phyloP scores from a whole-genome alignment of 2,329 filamentous ascomycete species.

The Cladobotryum protrusum region DNA sequence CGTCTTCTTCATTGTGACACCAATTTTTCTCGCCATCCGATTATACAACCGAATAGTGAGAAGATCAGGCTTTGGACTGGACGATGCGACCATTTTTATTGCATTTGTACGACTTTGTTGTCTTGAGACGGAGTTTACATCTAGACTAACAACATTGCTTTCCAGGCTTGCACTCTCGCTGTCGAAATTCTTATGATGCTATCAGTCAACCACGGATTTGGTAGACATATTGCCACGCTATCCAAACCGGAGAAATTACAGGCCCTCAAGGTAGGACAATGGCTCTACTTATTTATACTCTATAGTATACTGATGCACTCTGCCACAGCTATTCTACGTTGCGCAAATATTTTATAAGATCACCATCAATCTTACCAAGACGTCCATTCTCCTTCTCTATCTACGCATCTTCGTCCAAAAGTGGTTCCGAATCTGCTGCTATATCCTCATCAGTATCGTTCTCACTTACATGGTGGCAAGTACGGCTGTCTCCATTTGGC shows the following conservation, averaged over 20 bases:
- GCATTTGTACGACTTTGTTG: conserved; percentile 31
- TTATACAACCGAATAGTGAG: conserved; percentile 34
- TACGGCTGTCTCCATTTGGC: conserved; percentile 39
- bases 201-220: conserved; percentile 37
- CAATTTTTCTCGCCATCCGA: conserved; percentile 33
- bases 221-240: conserved; percentile 33
- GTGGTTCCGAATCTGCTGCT: conserved; percentile 40
- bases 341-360: conserved; percentile 50
- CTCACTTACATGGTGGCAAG: conserved; percentile 41
- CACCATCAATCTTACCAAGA: conserved; percentile 47
- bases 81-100: conserved; percentile 37
- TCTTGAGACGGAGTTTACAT: neutral
- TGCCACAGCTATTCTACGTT: conserved; percentile 42
- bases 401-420: conserved; percentile 45
- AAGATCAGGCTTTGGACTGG: conserved; percentile 31
- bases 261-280: conserved; percentile 29
- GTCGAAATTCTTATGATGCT: conserved; percentile 35
- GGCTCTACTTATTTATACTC: neutral
- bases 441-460: conserved; percentile 36
- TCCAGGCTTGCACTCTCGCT: conserved; percentile 28
- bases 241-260: conserved; percentile 27
- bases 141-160: neutral
- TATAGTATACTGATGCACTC: neutral
- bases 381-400: conserved; percentile 48
- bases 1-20: conserved; percentile 37